Evolutionary conservation across 2,329 filamentous ascomycete species (phyloP).

Genomic region (Teratosphaeria gauchensis): DNA sequence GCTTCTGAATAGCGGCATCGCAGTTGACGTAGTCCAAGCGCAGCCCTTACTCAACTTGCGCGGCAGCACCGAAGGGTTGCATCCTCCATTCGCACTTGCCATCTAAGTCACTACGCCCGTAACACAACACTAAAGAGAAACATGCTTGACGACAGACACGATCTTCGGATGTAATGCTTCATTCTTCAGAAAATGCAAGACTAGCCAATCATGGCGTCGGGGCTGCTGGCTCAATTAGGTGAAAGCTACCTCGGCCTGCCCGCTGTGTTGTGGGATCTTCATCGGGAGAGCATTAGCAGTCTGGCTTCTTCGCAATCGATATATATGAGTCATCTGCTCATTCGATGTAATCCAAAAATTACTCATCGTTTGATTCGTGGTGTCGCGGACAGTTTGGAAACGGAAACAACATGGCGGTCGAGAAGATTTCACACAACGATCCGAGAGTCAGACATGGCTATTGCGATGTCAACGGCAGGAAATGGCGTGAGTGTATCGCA

Average conservation of each 20-base stretch:
- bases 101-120: no score
- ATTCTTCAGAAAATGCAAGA: neutral
- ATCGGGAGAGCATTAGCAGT: neutral
- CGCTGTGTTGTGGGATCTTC: neutral
- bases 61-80: neutral
- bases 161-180: neutral
- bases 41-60: neutral
- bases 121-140: no score
- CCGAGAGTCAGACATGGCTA: constrained; percentile 37
- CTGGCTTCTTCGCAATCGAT: neutral
- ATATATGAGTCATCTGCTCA: neutral
- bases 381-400: neutral
- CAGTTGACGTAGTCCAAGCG: neutral
- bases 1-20: neutral
- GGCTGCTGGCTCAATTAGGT: neutral
- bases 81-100: neutral
- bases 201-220: neutral
- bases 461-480: constrained; percentile 56
- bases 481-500: constrained; percentile 44
- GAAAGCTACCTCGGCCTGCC: neutral
- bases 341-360: neutral
- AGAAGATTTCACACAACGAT: constrained; percentile 16
- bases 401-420: constrained; percentile 10
- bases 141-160: neutral
- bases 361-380: neutral